A percentile compares a stretch with the other conserved stretches of the same genome.
These are phyloP conservation scores for Cladorrhinum sp. DNA, from an alignment of 2,329 filamentous ascomycete species.

Conservation along the genomic window DNA sequence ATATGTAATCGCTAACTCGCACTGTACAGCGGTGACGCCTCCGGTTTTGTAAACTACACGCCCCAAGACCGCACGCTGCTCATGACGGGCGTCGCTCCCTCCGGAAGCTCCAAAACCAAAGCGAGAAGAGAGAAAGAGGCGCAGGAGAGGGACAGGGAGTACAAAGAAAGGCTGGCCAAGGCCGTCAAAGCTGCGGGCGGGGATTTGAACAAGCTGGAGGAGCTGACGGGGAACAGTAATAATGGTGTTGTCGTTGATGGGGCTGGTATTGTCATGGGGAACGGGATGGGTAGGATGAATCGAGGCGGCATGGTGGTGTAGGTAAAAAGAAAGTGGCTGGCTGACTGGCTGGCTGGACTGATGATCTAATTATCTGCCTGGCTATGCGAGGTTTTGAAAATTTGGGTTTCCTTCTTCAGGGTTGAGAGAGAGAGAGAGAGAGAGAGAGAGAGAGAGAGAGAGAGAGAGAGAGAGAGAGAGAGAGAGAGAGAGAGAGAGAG, in stretches of 20 bases:
- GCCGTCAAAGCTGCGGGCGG: constrained; percentile 70
- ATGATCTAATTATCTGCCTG: too few relatives aligned
- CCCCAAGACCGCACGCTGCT: constrained; percentile 74
- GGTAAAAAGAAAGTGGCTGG: too few relatives aligned
- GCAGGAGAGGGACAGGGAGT: constrained; percentile 65
- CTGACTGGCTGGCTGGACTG: too few relatives aligned
- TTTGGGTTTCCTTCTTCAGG: too few relatives aligned
- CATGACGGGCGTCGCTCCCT: constrained; percentile 86
- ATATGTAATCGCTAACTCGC: too few relatives aligned
- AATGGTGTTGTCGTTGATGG: too few relatives aligned
- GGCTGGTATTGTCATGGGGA: constrained; percentile 37
- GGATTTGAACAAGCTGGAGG: constrained; percentile 54
- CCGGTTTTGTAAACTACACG: constrained; percentile 86
- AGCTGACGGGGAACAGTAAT: constrained; percentile 35
- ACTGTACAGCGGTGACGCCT: constrained; percentile 24
- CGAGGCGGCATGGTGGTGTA: too few relatives aligned
- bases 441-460: too few relatives aligned
- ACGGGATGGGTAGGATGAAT: not conserved
- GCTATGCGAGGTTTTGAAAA: too few relatives aligned
- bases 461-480: too few relatives aligned
- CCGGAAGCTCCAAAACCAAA: constrained; percentile 90
- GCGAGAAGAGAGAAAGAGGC: constrained; percentile 88
- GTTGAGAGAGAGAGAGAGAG: too few relatives aligned
- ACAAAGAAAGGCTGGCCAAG: constrained; percentile 66
- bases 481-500: too few relatives aligned